Evolutionary conservation across 352 stramenopile species (phyloP), one percentile per base, ranked within the genome.

Genomic region (Phytopythium sindhum): DNA sequence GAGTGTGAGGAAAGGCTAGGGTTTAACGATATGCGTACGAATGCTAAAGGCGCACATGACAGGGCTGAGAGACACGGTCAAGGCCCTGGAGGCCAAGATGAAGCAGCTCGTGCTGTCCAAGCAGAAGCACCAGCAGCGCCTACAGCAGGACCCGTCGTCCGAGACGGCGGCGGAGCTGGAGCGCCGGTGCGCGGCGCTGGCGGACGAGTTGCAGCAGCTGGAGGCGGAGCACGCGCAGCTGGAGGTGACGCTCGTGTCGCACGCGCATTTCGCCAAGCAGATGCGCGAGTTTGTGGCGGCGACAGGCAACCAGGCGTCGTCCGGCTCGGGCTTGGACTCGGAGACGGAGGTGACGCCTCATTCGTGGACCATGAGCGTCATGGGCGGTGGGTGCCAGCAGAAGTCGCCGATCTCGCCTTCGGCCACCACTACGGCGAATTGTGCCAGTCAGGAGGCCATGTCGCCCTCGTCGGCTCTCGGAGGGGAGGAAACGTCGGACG

Each of bases 81-180:
- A 78, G 60, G 64, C 72, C n/a, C 68, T 91, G 0, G 83, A 90
- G 68, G 52, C 57, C 15, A 60, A 84, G 58, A 70, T 90, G 55
- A 64, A 79, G 31, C 68, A 66, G 60, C 74, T 91, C 14, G 75
- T 71, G 26, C 29, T 70, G 23, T 50, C 54, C 50, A 68, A 67
- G 48, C 58, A 73, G 62, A 53, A 56, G 55, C 42, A 60, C 9
- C 26, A 23, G 10, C 5, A 28, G 21, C 31, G n/a, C 29, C n/a
- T 23, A 4, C 24, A 45, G 21, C 33, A 29, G 24, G 24, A 2
- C 21, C 29, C 31, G 47, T 28, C 26, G 54, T 5, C 29, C 15
- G 44, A 37, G 19, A 19, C 23, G 7, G 50, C 61, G 7, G 61
- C 75, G 33, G 65, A 72, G 11, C 69, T 86, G 39, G 67, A 86